Evolutionary conservation across 805 yeast species (phyloP), one percentile per base, ranked within the genome.

Genomic region (Yamadazyma laniorum): DNA sequence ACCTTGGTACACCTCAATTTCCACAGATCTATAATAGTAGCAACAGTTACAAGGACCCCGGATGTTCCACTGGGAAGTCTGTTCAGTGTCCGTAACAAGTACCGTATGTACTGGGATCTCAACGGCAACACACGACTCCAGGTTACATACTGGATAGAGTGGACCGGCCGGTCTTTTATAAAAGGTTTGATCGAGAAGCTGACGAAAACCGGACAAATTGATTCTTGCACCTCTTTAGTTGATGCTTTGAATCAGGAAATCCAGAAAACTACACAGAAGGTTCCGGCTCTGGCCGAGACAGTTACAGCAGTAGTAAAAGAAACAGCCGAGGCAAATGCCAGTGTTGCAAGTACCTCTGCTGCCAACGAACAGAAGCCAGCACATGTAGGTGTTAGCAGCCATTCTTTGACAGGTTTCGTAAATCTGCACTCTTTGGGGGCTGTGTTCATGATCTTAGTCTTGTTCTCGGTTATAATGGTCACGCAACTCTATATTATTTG

Each of bases 151-250:
- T 77, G 78, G 66, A 74, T 91, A 28, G 82, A 85, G 32, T 93
- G 99, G 99, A 77, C 84, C 0, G 95, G 93, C 2, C 75, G 83
- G 36, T 84, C 95, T 43, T 93, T 97, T 97, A 77, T 93, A 52
- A 90, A 88, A 57, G 75, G 85, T 11, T 80, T 95, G 38, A 84
- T 93, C 45, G 98, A 93, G 55, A 82, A 80, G 45, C 90, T 90
- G 40, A 82, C 95, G 11, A 65, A 72, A 32, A 77, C 80, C 23
- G 99, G 99, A 0, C 97, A 89, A 58, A 67, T 72, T 32, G 72
- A 77, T 4, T 81, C 80, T 3, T 75, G 85, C 9, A 70, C 68
- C 34, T 74, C 70, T 8, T 59, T 85, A 29, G 49, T 71, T 0
- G 62, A 53, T 4, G 66, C 63, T 25, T 54, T 80, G 37, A 52